Percentiles rank a stretch among this genome's conserved stretches.
Evolutionary conservation across 805 yeast genomes (phyloP).

Genomic region (Priceomyces melissophilus): DNA sequence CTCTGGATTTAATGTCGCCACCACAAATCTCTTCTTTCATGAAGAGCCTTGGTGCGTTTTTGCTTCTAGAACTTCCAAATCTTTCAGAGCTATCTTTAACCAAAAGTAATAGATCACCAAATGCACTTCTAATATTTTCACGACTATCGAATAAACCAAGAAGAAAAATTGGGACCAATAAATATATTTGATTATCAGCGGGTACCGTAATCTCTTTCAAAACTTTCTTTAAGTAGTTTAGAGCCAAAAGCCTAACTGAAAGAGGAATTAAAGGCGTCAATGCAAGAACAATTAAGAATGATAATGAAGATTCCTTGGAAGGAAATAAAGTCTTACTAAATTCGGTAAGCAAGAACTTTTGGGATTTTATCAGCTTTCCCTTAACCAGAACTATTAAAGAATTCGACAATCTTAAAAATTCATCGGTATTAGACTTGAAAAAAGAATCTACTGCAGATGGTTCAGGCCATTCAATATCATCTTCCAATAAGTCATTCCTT

Average conservation of each 20-base stretch:
- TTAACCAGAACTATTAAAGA: conserved; percentile 45
- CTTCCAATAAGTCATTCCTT: conserved; percentile 15
- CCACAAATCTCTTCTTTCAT: conserved; percentile 61
- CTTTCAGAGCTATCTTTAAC: conserved; percentile 33
- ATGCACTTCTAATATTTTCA: conserved; percentile 44
- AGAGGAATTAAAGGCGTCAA: conserved; percentile 59
- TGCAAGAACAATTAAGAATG: conserved; percentile 57
- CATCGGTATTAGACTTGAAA: conserved; percentile 26
- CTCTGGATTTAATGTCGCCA: conserved; percentile 41
- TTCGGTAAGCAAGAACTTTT: conserved; percentile 10
- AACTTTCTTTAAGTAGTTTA: conserved; percentile 36
- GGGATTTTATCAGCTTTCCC: conserved; percentile 9
- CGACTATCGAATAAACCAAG: conserved; percentile 52
- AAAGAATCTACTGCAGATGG: conserved; percentile 12
- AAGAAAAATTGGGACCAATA: conserved; percentile 56
- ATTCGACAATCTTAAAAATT: conserved; percentile 41
- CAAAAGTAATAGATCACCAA: conserved; percentile 16
- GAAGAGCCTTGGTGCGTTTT: conserved; percentile 35
- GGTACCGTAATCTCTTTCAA: conserved; percentile 27
- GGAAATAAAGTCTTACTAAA: conserved; percentile 27
- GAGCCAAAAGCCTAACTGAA: conserved; percentile 49
- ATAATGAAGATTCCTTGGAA: conserved; percentile 42
- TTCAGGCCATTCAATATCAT: conserved; percentile 15
- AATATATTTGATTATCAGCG: conserved; percentile 38
- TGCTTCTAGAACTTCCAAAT: conserved; percentile 31